Percentiles rank a stretch among this genome's conserved stretches.
These are phyloP conservation scores for Elsinoe arachidis DNA, from an alignment of 2,329 filamentous ascomycete genomes.

Conservation along the genomic window DNA sequence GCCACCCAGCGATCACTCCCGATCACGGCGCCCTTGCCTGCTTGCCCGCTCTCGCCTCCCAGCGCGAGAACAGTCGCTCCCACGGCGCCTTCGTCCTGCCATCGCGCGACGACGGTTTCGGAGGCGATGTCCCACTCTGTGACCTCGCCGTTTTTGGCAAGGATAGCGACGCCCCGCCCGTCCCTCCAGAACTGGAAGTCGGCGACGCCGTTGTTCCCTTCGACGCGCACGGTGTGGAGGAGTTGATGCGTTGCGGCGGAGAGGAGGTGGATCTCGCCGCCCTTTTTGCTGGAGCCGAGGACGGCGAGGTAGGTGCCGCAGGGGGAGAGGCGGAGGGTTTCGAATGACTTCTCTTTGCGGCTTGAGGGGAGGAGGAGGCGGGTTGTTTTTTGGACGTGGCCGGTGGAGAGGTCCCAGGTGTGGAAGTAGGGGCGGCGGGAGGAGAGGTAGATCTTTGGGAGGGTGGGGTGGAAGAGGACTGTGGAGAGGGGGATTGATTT, in stretches of 20 bases:
- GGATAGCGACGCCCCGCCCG: slow-evolving; percentile 70
- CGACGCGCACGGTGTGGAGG: slow-evolving; percentile 72
- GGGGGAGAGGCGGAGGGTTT: slow-evolving; percentile 78
- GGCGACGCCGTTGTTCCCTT: slow-evolving; percentile 72
- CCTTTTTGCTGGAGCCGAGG: slow-evolving; percentile 72
- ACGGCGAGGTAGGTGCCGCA: slow-evolving; percentile 81
- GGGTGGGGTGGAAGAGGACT: slow-evolving; percentile 64
- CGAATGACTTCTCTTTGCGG: slow-evolving; percentile 82
- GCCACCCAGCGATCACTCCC: slow-evolving; percentile 85
- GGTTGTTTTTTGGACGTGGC: slow-evolving; percentile 72
- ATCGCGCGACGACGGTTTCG: slow-evolving; percentile 65
- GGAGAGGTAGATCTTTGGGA: slow-evolving; percentile 76
- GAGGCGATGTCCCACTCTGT: slow-evolving; percentile 74
- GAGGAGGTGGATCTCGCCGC: slow-evolving; percentile 79
- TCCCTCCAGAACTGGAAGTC: slow-evolving; percentile 92
- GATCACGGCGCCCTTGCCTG: slow-evolving; percentile 46
- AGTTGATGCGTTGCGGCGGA: slow-evolving; percentile 76
- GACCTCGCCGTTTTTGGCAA: slow-evolving; percentile 79
- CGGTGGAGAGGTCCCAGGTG: slow-evolving; percentile 79
- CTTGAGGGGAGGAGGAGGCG: slow-evolving; percentile 60
- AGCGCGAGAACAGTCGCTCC: slow-evolving; percentile 75
- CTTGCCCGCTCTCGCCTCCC: slow-evolving; percentile 54
- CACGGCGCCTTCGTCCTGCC: slow-evolving; percentile 83
- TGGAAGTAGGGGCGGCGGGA: slow-evolving; percentile 88
- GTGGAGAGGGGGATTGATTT: slow-evolving; percentile 74